A percentile compares a stretch with the other conserved stretches of the same genome.
These are phyloP conservation scores for Gossypium bickii DNA, from an alignment of 345 rosid genomes.

Conservation along the genomic window DNA sequence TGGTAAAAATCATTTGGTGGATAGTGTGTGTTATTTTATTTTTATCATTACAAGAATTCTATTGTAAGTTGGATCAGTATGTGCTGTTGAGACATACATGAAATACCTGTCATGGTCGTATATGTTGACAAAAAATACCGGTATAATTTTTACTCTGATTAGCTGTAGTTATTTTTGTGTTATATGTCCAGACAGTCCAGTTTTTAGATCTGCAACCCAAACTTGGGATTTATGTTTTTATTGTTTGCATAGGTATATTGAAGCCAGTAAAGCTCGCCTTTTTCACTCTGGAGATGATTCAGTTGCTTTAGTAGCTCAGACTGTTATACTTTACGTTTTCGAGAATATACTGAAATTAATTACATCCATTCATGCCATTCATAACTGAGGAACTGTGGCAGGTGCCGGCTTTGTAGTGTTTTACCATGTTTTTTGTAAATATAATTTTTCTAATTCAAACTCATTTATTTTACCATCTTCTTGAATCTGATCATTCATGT, in stretches of 20 bases:
- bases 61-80: no score
- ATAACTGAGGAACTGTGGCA: constrained; percentile 98
- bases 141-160: neutral
- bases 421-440: neutral
- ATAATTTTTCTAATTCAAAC: neutral
- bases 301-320: constrained; percentile 59
- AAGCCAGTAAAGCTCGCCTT: constrained; percentile 90
- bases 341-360: constrained; percentile 73
- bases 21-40: no score
- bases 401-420: constrained; percentile 33
- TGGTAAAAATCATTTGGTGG: no score
- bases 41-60: no score
- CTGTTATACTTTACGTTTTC: constrained; percentile 79
- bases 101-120: no score
- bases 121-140: neutral
- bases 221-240: constrained; percentile 20
- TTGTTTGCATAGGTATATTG: constrained; percentile 65
- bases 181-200: neutral
- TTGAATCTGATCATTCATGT: neutral
- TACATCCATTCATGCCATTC: constrained; percentile 98
- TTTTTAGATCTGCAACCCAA: neutral
- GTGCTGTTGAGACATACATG: no score
- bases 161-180: neutral
- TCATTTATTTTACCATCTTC: neutral
- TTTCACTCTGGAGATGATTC: constrained; percentile 51